Evolutionary conservation across 176 grass and related monocot genomes (phyloP).

Genomic region (Aegilops speltoides): DNA sequence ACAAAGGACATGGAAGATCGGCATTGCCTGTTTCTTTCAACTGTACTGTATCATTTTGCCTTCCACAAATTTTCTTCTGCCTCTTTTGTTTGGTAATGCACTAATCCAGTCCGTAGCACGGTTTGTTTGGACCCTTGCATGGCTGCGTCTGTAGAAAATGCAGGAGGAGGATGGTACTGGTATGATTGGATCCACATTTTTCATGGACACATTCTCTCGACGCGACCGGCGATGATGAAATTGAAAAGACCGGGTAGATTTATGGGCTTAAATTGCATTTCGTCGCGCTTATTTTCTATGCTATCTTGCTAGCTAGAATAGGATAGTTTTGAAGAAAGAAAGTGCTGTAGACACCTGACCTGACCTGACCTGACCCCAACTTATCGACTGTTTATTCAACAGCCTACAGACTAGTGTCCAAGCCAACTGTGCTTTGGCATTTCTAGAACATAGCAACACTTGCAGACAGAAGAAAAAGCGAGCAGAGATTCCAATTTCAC

Average conservation of each 20-base stretch:
- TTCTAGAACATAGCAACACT: background rate
- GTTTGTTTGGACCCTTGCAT: background rate
- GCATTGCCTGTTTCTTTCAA: background rate
- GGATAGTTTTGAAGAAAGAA: background rate
- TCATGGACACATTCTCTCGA: background rate
- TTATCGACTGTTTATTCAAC: no score
- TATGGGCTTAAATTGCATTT: background rate
- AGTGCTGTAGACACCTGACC: background rate
- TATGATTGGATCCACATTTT: background rate
- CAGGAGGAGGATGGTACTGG: background rate
- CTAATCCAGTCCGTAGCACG: background rate
- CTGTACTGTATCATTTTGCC: background rate
- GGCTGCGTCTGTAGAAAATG: constrained; percentile 2
- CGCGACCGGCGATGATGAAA: background rate
- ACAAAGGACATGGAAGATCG: constrained; percentile 27
- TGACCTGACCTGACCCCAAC: no score
- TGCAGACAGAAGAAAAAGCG: background rate
- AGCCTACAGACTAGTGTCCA: no score
- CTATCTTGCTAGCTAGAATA: background rate
- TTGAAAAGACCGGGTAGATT: background rate
- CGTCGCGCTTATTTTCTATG: background rate
- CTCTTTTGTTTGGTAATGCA: constrained; percentile 18
- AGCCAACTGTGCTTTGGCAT: background rate
- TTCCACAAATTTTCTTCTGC: constrained; percentile 12
- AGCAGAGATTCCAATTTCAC: background rate